Base-by-base conservation (phyloP, 148 eudicot species). In the Camellia granthamiana region DNA sequence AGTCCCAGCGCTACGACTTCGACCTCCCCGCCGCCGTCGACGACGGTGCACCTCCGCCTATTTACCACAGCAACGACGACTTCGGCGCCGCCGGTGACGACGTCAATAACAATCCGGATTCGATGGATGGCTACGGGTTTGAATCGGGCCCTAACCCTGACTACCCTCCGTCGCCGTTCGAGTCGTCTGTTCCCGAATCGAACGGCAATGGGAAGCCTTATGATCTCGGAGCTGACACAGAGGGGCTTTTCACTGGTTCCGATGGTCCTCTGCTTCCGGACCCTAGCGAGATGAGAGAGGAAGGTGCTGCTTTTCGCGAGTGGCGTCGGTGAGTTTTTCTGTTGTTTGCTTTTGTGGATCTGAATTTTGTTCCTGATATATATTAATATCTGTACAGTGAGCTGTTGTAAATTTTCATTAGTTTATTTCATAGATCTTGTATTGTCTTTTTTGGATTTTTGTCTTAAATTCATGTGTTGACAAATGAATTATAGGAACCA, bases 261-360 rank as follows among this genome's bases (percentile, higher is more conserved):
- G 92, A 70, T 7, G 91, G 88, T 2, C 89, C 93, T 23, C 19
- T 87, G 78, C 86, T 93, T 12, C 97, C 93, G 21, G 90, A 91
- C 2, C 97, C 94, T 12, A 79, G 75, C 19, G 81, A 87, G 62
- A 93, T 93, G 94, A 87, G 81, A 11, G 94, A 93, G 84, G 91
- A 88, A 82, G 93, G 91, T 41, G 78, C 88, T 65, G 94, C 92
- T 5, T 88, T 85, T 64, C 97, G 94, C 54, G 91, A 93, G 81
- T 93, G 97, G 97, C 92, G 94, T 2, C 87, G 94, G 93, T 93
- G 38, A 81, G 89, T 63, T 75, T 18, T 42, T 2, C 30, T 19
- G 65, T 54, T 15, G 14, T 54, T 42, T 67, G 44, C 64, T 62
- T 30, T 16, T 43, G 14, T 55, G 21, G 69, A 71, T 70, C 47